Evolutionary conservation across 1,284 basidiomycete species (phyloP).

Genomic region (Ceratorhiza oryzae-sativae): DNA sequence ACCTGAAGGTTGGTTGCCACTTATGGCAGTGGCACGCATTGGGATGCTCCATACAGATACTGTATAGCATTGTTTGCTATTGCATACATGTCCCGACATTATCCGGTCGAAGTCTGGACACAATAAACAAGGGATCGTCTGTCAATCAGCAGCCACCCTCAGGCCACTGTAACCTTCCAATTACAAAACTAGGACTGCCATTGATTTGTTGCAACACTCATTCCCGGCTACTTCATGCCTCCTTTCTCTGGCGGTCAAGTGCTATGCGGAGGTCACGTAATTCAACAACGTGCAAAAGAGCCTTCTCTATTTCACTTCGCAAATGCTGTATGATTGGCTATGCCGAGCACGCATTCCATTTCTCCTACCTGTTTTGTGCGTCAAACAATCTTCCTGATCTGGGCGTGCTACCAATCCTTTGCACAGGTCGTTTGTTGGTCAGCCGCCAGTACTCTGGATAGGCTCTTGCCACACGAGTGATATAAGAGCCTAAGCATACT

Average conservation of each 20-base stretch:
- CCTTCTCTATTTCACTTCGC: background rate
- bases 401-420: background rate
- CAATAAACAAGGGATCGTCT: slow-evolving; percentile 8
- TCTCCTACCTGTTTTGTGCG: background rate
- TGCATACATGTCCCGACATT: background rate
- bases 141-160: no score
- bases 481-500: background rate
- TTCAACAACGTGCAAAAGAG: background rate
- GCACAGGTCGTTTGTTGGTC: background rate
- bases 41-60: slow-evolving; percentile 14
- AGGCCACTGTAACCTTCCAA: background rate
- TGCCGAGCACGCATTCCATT: background rate
- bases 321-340: background rate
- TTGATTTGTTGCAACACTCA: background rate
- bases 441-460: background rate
- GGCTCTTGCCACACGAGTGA: background rate
- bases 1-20: slow-evolving; percentile 20
- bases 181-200: background rate
- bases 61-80: background rate
- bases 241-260: background rate
- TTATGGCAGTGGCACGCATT: slow-evolving; percentile 28
- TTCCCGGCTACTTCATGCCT: background rate
- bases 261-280: background rate
- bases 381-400: slow-evolving; percentile 24
- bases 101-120: no score